phyloP scores from a whole-genome alignment of 2,329 filamentous ascomycete genomes.

The Xylariaceae sp. region DNA sequence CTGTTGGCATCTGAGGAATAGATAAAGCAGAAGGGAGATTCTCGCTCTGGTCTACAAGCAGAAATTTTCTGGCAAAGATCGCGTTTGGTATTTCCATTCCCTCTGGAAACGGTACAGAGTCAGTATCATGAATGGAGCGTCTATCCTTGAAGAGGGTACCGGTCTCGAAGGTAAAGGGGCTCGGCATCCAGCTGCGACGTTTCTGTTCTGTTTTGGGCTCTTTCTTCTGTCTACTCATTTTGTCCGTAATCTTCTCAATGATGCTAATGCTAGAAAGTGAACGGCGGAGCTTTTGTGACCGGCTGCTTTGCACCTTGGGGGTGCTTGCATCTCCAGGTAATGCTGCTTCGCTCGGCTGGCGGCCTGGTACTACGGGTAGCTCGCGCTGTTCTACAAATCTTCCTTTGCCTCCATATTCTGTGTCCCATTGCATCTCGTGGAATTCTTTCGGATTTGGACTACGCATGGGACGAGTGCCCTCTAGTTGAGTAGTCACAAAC shows the following conservation, averaged over 20 bases:
- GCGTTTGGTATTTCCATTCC: conserved; percentile 39
- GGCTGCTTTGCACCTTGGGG: conserved; percentile 12
- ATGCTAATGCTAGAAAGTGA: conserved; percentile 21
- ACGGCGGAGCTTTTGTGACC: conserved; percentile 17
- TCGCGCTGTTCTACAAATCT: conserved; percentile 34
- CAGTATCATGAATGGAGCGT: conserved; percentile 3
- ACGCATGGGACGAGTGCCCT: conserved; percentile 36
- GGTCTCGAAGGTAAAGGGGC: conserved; percentile 20
- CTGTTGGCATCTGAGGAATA: conserved; percentile 37
- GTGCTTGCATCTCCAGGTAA: conserved; percentile 19
- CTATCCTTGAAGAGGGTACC: conserved; percentile 18
- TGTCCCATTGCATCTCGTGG: conserved; percentile 39
- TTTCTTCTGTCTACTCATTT: conserved; percentile 16
- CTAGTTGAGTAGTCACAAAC: conserved; percentile 36
- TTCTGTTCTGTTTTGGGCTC: conserved; percentile 20
- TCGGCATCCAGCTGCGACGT: conserved; percentile 28
- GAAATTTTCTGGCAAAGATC: conserved; percentile 42
- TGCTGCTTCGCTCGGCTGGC: conserved; percentile 15
- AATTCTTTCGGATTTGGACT: conserved; percentile 37
- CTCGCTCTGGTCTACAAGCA: conserved; percentile 31
- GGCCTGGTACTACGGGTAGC: conserved; percentile 19
- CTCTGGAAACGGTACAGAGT: conserved; percentile 30
- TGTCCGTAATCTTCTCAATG: conserved; percentile 21
- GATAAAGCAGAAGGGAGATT: conserved; percentile 32
- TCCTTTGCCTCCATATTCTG: conserved; percentile 26